These are phyloP conservation scores for Phaffia rhodozyma DNA, from an alignment of 1,284 basidiomycete genomes.

Conservation along the genomic window DNA sequence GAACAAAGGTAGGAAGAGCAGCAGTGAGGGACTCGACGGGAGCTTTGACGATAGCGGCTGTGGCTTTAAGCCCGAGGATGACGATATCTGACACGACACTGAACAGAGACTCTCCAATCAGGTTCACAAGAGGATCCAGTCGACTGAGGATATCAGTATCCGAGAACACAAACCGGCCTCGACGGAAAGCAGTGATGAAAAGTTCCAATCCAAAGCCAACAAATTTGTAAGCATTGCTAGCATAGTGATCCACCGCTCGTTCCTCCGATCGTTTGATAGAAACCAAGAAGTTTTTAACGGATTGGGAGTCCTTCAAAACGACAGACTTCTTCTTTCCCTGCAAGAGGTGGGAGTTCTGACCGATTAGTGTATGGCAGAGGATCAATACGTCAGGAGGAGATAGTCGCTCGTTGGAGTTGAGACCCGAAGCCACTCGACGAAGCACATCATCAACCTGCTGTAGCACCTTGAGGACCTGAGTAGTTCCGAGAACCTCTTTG, in stretches of 20 bases:
- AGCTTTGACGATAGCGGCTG: constrained; percentile 69
- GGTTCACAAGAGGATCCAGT: constrained; percentile 72
- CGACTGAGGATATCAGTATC: constrained; percentile 59
- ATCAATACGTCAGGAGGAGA: constrained; percentile 59
- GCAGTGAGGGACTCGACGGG: constrained; percentile 66
- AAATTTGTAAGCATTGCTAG: constrained; percentile 71
- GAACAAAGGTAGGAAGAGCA: constrained; percentile 70
- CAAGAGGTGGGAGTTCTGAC: constrained; percentile 71
- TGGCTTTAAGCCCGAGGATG: constrained; percentile 65
- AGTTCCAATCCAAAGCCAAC: constrained; percentile 86
- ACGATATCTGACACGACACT: constrained; percentile 69
- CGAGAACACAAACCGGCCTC: constrained; percentile 74
- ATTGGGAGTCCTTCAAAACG: constrained; percentile 27
- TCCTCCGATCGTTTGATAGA: constrained; percentile 59
- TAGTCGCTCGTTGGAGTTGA: constrained; percentile 71
- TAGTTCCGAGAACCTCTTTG: constrained; percentile 74
- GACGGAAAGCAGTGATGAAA: constrained; percentile 74
- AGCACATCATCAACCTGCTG: constrained; percentile 79
- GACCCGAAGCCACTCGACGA: constrained; percentile 65
- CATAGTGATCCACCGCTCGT: constrained; percentile 55
- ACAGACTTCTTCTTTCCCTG: constrained; percentile 28
- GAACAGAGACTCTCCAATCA: constrained; percentile 88
- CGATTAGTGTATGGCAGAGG: constrained; percentile 81
- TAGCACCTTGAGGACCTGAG: constrained; percentile 70
- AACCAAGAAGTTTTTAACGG: constrained; percentile 51